Conservation (phyloP, 805 yeast species). For the Ogataea degrootiae region DNA sequence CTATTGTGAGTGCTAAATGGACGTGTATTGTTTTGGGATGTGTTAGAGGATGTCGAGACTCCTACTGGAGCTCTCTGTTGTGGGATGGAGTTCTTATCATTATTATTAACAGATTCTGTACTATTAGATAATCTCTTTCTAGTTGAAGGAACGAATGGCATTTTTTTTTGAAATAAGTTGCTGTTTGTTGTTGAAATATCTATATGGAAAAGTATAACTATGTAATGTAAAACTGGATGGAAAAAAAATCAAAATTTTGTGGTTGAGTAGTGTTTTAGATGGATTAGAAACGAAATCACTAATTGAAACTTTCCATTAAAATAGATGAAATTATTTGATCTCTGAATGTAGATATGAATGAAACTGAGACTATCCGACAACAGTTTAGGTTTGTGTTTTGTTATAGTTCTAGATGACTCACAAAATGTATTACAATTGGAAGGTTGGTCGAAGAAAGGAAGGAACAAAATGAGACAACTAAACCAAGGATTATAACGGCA, state of each 20-base stretch:
- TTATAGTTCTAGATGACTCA: too few species aligned
- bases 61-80: background rate
- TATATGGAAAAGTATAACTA: background rate
- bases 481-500: too few species aligned
- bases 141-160: slow-evolving; percentile 21
- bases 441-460: too few species aligned
- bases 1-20: slow-evolving; percentile 6
- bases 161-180: background rate
- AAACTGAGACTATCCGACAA: too few species aligned
- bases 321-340: too few species aligned
- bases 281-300: background rate
- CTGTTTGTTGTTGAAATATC: background rate
- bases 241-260: background rate
- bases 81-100: background rate
- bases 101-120: background rate
- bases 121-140: slow-evolving; percentile 1
- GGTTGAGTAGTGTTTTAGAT: background rate
- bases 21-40: background rate
- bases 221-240: background rate
- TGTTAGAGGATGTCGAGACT: background rate
- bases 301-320: too few species aligned
- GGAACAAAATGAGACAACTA: too few species aligned
- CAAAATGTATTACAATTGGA: too few species aligned
- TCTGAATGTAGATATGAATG: too few species aligned
- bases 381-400: too few species aligned